Percentiles rank a stretch among this genome's conserved stretches.
Evolutionary conservation across 768 basidiomycete species (phyloP).

Genomic region (Ramaria sp.): DNA sequence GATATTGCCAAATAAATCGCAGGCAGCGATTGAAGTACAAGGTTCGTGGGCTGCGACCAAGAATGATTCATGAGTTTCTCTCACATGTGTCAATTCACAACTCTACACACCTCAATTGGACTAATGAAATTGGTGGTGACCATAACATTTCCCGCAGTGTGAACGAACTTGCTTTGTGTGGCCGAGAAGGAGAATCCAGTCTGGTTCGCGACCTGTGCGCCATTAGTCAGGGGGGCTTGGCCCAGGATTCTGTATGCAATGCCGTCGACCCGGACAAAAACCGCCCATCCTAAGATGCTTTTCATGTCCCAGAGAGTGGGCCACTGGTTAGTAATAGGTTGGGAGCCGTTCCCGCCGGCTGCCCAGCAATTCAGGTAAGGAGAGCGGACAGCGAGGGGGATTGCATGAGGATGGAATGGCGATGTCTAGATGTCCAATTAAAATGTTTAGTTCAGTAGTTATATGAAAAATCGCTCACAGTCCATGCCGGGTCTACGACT

Average conservation of each 20-base stretch:
- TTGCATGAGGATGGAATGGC: conserved; percentile 15
- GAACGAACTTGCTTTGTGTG: conserved; percentile 11
- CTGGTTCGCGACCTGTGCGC: conserved; percentile 9
- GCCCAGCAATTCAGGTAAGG: conserved; percentile 17
- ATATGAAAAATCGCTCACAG: not conserved
- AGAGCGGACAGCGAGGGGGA: conserved; percentile 19
- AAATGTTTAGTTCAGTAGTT: too few relatives aligned
- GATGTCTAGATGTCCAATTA: not conserved
- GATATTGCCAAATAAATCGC: conserved; percentile 46
- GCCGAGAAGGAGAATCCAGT: conserved; percentile 11
- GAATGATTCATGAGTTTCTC: not conserved
- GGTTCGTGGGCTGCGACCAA: conserved; percentile 23
- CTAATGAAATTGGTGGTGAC: conserved; percentile 13
- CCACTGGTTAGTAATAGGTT: conserved; percentile 3
- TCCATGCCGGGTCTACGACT: not conserved
- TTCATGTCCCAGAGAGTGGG: conserved; percentile 12
- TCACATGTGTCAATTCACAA: not conserved
- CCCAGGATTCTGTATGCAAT: conserved; percentile 13
- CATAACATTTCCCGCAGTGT: conserved; percentile 10
- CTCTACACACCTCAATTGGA: conserved; percentile 9
- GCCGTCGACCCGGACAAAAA: conserved; percentile 13
- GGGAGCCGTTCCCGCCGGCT: not conserved
- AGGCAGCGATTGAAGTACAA: conserved; percentile 51
- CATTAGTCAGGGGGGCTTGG: not conserved
- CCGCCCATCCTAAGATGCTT: conserved; percentile 13